Evolutionary conservation across 495 filamentous ascomycete genomes (phyloP).

Genomic region (Lasiosphaeriaceae sp.): DNA sequence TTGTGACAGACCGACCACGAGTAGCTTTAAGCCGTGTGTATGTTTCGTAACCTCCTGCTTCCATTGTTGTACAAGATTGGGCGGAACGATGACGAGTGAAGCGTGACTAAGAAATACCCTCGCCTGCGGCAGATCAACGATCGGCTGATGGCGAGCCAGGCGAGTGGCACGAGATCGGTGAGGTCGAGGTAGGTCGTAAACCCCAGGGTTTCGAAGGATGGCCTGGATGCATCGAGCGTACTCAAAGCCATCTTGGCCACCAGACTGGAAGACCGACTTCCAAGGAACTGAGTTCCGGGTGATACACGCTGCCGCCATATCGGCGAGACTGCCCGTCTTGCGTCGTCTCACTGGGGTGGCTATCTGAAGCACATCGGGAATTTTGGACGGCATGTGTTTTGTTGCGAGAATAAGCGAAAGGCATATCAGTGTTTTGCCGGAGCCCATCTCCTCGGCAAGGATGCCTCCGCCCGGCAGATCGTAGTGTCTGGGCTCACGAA

Average conservation of each 20-base stretch:
- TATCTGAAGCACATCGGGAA: conserved; percentile 45
- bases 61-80: conserved; percentile 71
- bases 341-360: conserved; percentile 7
- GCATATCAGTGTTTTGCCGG: conserved; percentile 87
- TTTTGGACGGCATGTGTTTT: conserved; percentile 59
- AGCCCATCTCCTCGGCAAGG: conserved; percentile 64
- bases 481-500: conserved; percentile 64
- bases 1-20: conserved; percentile 50
- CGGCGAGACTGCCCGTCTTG: conserved; percentile 28
- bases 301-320: conserved; percentile 70
- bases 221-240: conserved; percentile 50
- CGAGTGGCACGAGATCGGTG: conserved; percentile 35
- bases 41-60: conserved; percentile 64
- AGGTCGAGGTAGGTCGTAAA: conserved; percentile 51
- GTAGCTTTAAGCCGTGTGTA: conserved; percentile 59
- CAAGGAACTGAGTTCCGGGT: conserved; percentile 66
- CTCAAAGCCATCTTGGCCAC: conserved; percentile 27
- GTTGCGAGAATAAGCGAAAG: conserved; percentile 81
- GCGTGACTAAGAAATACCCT: conserved; percentile 60
- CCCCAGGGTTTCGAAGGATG: conserved; percentile 50
- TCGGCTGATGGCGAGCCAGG: conserved; percentile 26
- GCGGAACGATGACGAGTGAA: conserved; percentile 67
- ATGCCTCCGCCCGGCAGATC: conserved; percentile 76
- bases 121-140: conserved; percentile 29
- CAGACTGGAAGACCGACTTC: conserved; percentile 52